Percentiles rank a stretch among this genome's conserved stretches.
Conservation (phyloP, 2,329 filamentous ascomycete genomes). For the Macroventuria anomochaeta region DNA sequence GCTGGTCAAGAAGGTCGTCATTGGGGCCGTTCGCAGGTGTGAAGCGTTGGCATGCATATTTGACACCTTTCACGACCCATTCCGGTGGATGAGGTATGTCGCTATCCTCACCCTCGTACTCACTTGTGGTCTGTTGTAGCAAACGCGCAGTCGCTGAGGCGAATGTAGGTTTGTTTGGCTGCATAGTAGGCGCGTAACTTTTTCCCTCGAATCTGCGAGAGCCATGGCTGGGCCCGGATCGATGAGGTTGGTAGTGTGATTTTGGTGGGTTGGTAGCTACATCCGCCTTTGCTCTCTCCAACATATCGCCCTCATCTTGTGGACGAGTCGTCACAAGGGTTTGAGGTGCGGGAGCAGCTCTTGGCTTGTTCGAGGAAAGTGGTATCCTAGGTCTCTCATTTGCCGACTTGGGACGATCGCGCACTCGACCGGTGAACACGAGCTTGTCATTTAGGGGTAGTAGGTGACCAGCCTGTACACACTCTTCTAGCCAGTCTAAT, state of each 20-base stretch:
- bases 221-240: constrained; percentile 24
- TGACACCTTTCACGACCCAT: constrained; percentile 68
- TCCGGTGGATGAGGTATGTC: constrained; percentile 71
- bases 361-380: constrained; percentile 16
- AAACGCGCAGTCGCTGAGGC: constrained; percentile 51
- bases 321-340: constrained; percentile 29
- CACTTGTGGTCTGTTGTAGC: constrained; percentile 75
- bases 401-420: constrained; percentile 45
- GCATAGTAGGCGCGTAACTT: constrained; percentile 35
- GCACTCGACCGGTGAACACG: constrained; percentile 59
- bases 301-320: constrained; percentile 47
- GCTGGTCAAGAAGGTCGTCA: constrained; percentile 71
- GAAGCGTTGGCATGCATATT: constrained; percentile 81
- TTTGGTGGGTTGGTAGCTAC: constrained; percentile 31
- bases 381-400: constrained; percentile 29
- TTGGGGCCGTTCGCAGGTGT: constrained; percentile 77
- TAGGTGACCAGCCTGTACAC: constrained; percentile 50
- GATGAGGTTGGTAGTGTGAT: constrained; percentile 21
- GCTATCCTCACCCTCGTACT: constrained; percentile 66
- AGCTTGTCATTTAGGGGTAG: constrained; percentile 58
- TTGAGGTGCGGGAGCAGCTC: constrained; percentile 24
- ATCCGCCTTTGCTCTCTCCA: constrained; percentile 62
- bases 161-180: constrained; percentile 18
- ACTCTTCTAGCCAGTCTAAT: constrained; percentile 62
- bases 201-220: constrained; percentile 44